phyloP scores from a whole-genome alignment of 352 stramenopile genomes.

The Globisporangium irregulare region DNA sequence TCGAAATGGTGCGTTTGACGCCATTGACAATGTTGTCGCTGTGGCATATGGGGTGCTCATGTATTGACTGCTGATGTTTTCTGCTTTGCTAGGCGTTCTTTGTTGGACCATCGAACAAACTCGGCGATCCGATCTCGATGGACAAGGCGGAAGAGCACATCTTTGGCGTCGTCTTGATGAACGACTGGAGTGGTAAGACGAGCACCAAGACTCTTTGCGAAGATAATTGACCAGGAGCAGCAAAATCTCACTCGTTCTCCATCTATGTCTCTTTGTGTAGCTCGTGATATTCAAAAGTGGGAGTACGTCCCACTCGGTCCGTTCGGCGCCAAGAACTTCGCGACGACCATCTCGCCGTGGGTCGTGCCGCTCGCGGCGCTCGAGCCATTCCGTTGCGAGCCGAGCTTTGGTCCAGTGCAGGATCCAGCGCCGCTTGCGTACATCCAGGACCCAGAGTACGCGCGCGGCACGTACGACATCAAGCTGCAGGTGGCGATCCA shows the following conservation, averaged over 20 bases:
- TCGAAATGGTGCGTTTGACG: conserved; percentile 83
- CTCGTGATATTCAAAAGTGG: conserved; percentile 93
- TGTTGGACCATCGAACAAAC: conserved; percentile 85
- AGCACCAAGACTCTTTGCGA: not conserved
- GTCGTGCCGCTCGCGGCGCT: conserved; percentile 94
- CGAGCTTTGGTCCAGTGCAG: conserved; percentile 88
- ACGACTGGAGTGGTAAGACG: conserved; percentile 94
- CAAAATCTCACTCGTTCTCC: not conserved
- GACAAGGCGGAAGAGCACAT: conserved; percentile 93
- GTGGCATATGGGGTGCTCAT: not conserved
- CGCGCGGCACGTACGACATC: conserved; percentile 86
- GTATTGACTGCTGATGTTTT: too few species aligned
- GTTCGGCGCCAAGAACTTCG: conserved; percentile 97
- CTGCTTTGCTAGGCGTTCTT: conserved; percentile 82
- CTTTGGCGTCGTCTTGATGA: conserved; percentile 97
- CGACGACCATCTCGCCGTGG: conserved; percentile 96
- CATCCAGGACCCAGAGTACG: conserved; percentile 91
- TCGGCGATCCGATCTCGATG: conserved; percentile 89
- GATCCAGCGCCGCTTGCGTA: conserved; percentile 91
- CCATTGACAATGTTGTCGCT: too few species aligned
- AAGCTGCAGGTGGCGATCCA: conserved; percentile 75
- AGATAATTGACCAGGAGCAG: not conserved
- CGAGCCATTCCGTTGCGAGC: conserved; percentile 90
- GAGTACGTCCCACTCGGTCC: conserved; percentile 97
- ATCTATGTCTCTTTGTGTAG: conserved; percentile 18